Base-by-base conservation (phyloP, 1,284 basidiomycete genomes). In the Tausonia pullulans region DNA sequence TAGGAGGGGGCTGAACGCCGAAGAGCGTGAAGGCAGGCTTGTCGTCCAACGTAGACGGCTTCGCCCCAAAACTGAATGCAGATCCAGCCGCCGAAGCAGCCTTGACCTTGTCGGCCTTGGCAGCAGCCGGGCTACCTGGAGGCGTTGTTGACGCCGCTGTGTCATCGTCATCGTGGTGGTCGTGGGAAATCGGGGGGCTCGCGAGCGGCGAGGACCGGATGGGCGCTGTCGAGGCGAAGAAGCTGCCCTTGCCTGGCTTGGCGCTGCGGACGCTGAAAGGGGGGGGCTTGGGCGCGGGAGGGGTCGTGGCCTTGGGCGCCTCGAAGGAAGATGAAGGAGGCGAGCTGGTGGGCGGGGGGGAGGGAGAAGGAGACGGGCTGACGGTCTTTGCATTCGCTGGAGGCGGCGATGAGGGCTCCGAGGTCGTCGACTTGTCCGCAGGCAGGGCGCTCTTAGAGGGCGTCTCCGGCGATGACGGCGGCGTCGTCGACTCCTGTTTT, bases 171-270 rank as follows among this genome's bases (percentile, higher is more conserved):
- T 27, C 27, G 27, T 27, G 27, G 27, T 44, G 49, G 39, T 58
- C 55, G 48, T 58, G 55, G 27, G 41, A 27, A 43, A 70, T 69
- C 3, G 72, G 71, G 14, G 71, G 70, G 55, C 67, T 69, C 53
- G 70, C 67, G 3, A 76, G 69, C 2, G 75, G 75, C 2, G 74
- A 75, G 57, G 69, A 71, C 1, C 73, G 73, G 55, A 70, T 70
- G 5, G 73, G 72, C n/a, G 72, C 72, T 1, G 55, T 58, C 40
- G 62, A 51, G 1, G 52, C 46, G 49, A 63, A 63, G 14, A 27
- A 27, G 27, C 27, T 27, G 2, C 62, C 56, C 52, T 63, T 63
- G 11, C 56, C 48, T 48, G 63, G 40, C 10, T 62, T 58, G 44
- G 39, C 44, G 16, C 49, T 46, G 41, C 57, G 65, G 27, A 53